Percentiles rank a stretch among this genome's conserved stretches.
Conservation (phyloP, 257 asterid species). For the Penstemon eatonii region DNA sequence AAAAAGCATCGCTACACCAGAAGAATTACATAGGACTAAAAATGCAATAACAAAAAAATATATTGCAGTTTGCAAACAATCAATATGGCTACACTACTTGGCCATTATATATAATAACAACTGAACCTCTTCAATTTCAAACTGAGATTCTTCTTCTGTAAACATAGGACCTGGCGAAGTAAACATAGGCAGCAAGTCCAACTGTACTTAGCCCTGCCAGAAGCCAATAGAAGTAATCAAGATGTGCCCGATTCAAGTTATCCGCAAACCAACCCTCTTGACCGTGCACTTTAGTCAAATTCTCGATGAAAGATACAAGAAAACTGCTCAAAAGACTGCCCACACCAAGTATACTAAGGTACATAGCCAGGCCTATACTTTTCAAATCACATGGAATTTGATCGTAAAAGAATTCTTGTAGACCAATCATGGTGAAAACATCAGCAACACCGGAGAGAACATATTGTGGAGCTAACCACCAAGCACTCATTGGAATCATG, state of each 20-base stretch:
- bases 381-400: conserved; percentile 49
- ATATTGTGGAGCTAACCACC: conserved; percentile 61
- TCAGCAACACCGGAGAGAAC: conserved; percentile 47
- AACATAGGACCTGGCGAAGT: conserved; percentile 33
- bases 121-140: not conserved
- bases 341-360: conserved; percentile 43
- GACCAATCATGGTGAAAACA: conserved; percentile 45
- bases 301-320: conserved; percentile 37
- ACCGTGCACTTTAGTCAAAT: conserved; percentile 32
- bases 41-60: not conserved
- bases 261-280: conserved; percentile 46
- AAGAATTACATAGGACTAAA: not conserved
- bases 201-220: conserved; percentile 29
- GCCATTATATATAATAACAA: not conserved
- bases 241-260: conserved; percentile 52
- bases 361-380: conserved; percentile 52
- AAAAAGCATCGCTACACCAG: not conserved
- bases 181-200: conserved; percentile 31
- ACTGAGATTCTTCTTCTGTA: conserved; percentile 17
- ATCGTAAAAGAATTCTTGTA: conserved; percentile 65
- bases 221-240: conserved; percentile 64
- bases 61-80: not conserved
- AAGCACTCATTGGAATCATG: conserved; percentile 49
- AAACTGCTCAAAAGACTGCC: conserved; percentile 53
- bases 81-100: not conserved